These are phyloP conservation scores for Talaromyces marneffei DNA, from an alignment of 2,329 filamentous ascomycete genomes.

Conservation along the genomic window DNA sequence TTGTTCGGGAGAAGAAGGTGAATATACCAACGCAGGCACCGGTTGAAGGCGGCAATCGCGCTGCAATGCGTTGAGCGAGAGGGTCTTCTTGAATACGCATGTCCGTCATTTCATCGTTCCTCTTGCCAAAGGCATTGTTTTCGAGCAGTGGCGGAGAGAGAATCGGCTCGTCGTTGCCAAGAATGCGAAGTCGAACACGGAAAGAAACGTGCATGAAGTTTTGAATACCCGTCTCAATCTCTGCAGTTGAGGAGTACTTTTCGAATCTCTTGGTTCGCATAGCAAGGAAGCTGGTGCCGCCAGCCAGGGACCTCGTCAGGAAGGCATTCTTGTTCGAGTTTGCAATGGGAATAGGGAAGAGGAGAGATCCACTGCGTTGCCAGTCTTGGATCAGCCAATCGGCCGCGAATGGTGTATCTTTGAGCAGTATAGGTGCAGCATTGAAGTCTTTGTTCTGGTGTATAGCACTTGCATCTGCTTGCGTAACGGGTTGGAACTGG, in stretches of 20 bases:
- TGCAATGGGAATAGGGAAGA: constrained; percentile 38
- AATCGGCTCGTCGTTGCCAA: constrained; percentile 19
- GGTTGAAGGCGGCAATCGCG: constrained; percentile 26
- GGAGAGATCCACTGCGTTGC: constrained; percentile 34
- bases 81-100: not conserved
- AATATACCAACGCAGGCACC: constrained; percentile 50
- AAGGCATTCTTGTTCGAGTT: constrained; percentile 46
- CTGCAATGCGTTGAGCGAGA: constrained; percentile 9
- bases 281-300: constrained; percentile 39
- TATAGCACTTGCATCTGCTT: not conserved
- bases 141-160: constrained; percentile 10
- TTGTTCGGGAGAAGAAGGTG: constrained; percentile 43
- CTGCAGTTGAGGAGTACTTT: constrained; percentile 43
- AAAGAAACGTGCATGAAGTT: constrained; percentile 46
- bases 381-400: constrained; percentile 44
- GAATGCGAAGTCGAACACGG: constrained; percentile 43
- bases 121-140: not conserved
- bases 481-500: constrained; percentile 17
- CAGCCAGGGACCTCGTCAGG: constrained; percentile 26
- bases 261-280: constrained; percentile 42
- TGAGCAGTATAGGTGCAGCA: constrained; percentile 26
- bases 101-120: not conserved
- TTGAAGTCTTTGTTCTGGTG: constrained; percentile 11
- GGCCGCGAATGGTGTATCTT: constrained; percentile 27
- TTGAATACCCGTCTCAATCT: constrained; percentile 43